Evolutionary conservation across 108 stramenopile genomes (phyloP), one percentile per base, ranked within the genome.

Genomic region (Skeletonema potamos): DNA sequence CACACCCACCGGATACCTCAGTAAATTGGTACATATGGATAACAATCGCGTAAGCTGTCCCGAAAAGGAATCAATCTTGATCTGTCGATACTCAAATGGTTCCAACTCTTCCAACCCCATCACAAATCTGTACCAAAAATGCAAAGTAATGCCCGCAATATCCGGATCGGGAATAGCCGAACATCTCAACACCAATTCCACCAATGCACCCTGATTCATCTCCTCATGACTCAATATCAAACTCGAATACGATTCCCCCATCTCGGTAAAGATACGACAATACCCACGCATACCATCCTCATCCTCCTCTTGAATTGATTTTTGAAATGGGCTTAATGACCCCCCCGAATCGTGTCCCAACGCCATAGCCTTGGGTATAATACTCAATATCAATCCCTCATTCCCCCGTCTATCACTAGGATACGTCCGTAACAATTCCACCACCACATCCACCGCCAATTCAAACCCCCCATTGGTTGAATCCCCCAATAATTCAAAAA

Each of bases 201-300:
- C 92, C 37, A 97, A 68, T 17, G 81, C 70, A 32, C 64, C 62
- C 75, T 92, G 85, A 44, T 81, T 65, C 72, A 74, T 46, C 36
- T 84, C 82, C 51, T 72, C 62, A 32, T 84, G 74, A 41, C 69
- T 73, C 54, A 96, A 48, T 61, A 97, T 92, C 32, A 93, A 82
- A 74, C 86, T 87, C 82, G 96, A 79, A 80, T 96, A 96, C n/a
- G 88, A 85, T 73, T 96, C 96, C n/a, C 90, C 94, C 96, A 97
- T 94, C 74, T 97, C 97, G 1, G 92, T 93, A 63, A 97, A 89
- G 26, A 97, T 80, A 9, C 96, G 85, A 76, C 95, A 96, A 73
- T 96, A 93, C 0, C 87, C 94, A 26, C 88, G 67, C 64, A 89
- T 78, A 30, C 84, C 82, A 78, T 97, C 96, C 63, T 92, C 92